Evolutionary conservation across 371 early-diverging fungal species (phyloP).

Genomic region (Fennellomyces sp.): DNA sequence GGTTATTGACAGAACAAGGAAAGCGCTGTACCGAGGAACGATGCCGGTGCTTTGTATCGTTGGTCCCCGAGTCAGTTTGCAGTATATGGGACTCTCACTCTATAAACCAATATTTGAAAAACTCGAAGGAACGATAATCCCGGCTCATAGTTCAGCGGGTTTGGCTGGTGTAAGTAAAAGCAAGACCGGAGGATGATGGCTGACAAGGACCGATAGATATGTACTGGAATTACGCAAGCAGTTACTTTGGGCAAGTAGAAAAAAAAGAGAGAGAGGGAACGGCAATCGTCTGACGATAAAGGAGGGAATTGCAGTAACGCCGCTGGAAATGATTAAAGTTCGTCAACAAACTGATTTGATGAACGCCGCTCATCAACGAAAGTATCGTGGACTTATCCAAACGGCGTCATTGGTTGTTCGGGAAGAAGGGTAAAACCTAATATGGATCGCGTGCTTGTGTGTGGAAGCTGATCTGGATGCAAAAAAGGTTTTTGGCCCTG

Average conservation of each 20-base stretch:
- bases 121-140: slow-evolving; percentile 39
- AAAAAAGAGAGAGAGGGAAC: not conserved
- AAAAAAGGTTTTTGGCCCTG: slow-evolving; percentile 37
- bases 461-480: not conserved
- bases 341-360: slow-evolving; percentile 56
- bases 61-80: slow-evolving; percentile 51
- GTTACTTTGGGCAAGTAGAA: slow-evolving; percentile 39
- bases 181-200: too few relatives aligned
- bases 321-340: slow-evolving; percentile 56
- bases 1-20: not conserved
- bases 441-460: too few relatives aligned
- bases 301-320: slow-evolving; percentile 37
- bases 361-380: slow-evolving; percentile 27
- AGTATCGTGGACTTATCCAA: slow-evolving; percentile 43
- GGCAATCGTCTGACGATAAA: not conserved
- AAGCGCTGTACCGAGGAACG: slow-evolving; percentile 54
- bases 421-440: slow-evolving; percentile 44
- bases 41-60: slow-evolving; percentile 55
- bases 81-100: slow-evolving; percentile 53
- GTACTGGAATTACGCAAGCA: slow-evolving; percentile 59
- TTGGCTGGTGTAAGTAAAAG: slow-evolving; percentile 49
- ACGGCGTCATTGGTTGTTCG: slow-evolving; percentile 45
- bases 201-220: slow-evolving; percentile 22
- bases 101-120: slow-evolving; percentile 58
- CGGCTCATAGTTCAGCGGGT: slow-evolving; percentile 53